These are phyloP conservation scores for Extremus antarcticus DNA, from an alignment of 495 filamentous ascomycete genomes.

Conservation along the genomic window DNA sequence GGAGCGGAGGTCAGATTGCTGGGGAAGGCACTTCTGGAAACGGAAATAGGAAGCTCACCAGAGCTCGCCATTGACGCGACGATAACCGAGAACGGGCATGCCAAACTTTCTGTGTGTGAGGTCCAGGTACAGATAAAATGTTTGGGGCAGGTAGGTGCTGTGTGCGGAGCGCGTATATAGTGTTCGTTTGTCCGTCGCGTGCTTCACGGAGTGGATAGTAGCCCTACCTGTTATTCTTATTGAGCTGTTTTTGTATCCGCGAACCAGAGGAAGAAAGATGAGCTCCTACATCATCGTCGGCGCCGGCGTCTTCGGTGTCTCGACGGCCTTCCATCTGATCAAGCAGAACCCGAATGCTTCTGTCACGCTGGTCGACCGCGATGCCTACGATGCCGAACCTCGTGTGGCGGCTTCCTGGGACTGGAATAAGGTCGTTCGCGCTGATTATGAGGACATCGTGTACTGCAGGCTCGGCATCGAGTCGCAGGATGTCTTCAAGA, in stretches of 20 bases:
- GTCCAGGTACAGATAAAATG: neutral
- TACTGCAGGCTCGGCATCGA: conserved; percentile 50
- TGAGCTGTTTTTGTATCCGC: too few species aligned
- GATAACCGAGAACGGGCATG: neutral
- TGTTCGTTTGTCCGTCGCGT: too few species aligned
- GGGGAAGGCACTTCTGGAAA: neutral
- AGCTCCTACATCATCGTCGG: conserved; percentile 45
- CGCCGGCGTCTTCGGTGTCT: conserved; percentile 54
- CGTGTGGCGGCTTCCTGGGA: conserved; percentile 46
- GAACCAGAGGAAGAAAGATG: too few species aligned
- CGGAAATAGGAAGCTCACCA: neutral
- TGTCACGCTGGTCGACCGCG: conserved; percentile 25
- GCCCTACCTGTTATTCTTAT: too few species aligned
- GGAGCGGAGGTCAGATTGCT: too few species aligned
- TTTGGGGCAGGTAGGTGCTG: neutral
- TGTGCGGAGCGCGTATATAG: neutral
- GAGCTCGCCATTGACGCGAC: neutral
- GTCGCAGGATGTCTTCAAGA: conserved; percentile 43
- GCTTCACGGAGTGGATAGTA: too few species aligned
- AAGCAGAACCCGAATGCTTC: conserved; percentile 38
- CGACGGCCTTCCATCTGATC: conserved; percentile 52
- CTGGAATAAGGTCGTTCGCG: conserved; percentile 57
- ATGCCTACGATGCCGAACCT: conserved; percentile 21
- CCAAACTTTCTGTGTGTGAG: neutral
- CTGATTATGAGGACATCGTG: conserved; percentile 49